Conservation (phyloP, 176 grass and related monocot species). For the Aegilops speltoides region DNA sequence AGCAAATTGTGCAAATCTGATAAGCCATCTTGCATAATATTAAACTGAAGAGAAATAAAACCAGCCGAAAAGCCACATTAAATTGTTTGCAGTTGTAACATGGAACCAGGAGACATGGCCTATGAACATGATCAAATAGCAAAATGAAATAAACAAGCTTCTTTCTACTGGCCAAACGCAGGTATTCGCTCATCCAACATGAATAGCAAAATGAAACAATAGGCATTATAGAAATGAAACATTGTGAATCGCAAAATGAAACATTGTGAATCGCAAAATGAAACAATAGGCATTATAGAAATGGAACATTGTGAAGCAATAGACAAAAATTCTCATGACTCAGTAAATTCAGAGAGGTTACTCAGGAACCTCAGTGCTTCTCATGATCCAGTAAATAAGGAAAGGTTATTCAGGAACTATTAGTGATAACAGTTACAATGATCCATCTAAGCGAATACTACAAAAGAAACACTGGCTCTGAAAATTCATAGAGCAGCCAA, state of each 20-base stretch:
- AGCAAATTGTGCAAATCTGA: slow-evolving; percentile 15
- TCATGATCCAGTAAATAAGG: not conserved
- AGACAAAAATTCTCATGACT: not conserved
- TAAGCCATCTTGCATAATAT: slow-evolving; percentile 14
- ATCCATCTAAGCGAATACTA: not conserved
- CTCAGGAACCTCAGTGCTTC: not conserved
- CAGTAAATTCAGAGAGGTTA: no score
- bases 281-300: not conserved
- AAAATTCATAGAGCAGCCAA: not conserved
- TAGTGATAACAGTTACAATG: not conserved
- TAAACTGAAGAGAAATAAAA: not conserved
- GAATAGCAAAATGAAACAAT: not conserved
- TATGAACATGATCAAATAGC: not conserved
- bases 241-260: not conserved
- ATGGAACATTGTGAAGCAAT: not conserved
- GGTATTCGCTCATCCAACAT: not conserved
- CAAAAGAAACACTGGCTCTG: not conserved
- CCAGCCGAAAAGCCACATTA: not conserved
- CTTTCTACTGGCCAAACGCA: not conserved
- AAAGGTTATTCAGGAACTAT: not conserved
- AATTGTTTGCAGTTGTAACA: not conserved
- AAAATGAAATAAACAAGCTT: not conserved
- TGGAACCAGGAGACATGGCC: not conserved
- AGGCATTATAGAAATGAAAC: not conserved
- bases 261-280: not conserved